Base-by-base conservation (phyloP, 1,284 basidiomycete genomes). In the Naganishia sp. region DNA sequence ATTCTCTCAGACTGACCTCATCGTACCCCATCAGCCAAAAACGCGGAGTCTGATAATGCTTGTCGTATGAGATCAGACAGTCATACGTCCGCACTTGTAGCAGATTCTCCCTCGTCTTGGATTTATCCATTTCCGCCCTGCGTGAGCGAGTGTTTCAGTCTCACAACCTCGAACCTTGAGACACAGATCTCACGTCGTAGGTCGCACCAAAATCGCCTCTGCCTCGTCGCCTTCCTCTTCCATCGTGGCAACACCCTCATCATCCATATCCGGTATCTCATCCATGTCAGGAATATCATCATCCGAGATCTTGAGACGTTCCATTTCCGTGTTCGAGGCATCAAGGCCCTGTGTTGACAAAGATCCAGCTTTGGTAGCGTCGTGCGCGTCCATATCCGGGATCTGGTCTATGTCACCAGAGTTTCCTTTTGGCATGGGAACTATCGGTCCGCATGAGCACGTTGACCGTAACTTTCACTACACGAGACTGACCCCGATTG, bases 41-140 rank as follows among this genome's bases (percentile, higher is more conserved):
- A 72, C 93, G 87, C 31, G 93, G 93, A 18, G 94, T 96, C 79
- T 96, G 94, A 80, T 96, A 96, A 79, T 94, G 94, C 83, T 99
- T 99, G 85, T 99, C 95, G 81, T 99, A 99, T 41, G 72, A 94
- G 82, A 99, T 99, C 87, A 97, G 92, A 76, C 97, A 96, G 80
- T 99, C 96, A 83, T 99, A 99, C 25, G 94, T 99, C 74, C 95
- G 87, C 51, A 99, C 92, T 83, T 93, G 91, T 49, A 98, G 83
- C 28, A 99, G 82, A 74, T 97, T 97, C 67, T 86, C 87, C 70
- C 70, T 72, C 58, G 71, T 86, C 52, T 70, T 74, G 7, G 72
- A 72, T 51, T 75, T 89, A 42, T 86, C 84, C 45, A 85, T 82
- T 71, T 88, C 72, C 32, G 68, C 69, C 45, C 75, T 75, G 31